Percentiles rank a stretch among this genome's conserved stretches.
Evolutionary conservation across 768 basidiomycete species (phyloP).

Genomic region (Auricularia sp.): DNA sequence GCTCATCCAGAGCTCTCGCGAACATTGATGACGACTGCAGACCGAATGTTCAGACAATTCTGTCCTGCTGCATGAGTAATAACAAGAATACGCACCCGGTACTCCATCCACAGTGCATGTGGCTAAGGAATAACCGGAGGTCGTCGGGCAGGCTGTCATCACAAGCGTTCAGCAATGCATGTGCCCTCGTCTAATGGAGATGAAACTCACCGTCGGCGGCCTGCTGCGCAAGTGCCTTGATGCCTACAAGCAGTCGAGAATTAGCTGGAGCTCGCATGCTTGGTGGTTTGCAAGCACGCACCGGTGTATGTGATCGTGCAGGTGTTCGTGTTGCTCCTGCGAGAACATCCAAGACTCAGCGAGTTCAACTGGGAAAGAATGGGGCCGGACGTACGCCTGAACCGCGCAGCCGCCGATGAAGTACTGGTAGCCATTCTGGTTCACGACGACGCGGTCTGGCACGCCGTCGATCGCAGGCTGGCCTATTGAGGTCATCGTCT

Average conservation of each 20-base stretch:
- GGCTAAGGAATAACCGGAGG: not conserved
- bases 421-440: not conserved
- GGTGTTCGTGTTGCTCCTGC: not conserved
- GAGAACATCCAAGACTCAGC: not conserved
- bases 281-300: too few relatives aligned
- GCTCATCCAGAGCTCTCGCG: not conserved
- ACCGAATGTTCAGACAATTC: not conserved
- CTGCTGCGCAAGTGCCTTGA: not conserved
- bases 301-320: not conserved
- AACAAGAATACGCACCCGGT: not conserved
- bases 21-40: not conserved
- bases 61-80: not conserved
- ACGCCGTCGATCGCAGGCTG: not conserved
- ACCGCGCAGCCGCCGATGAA: not conserved
- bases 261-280: too few relatives aligned
- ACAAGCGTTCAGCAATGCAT: not conserved
- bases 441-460: not conserved
- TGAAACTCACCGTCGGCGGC: not conserved
- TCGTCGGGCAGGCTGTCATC: not conserved
- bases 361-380: not conserved
- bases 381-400: not conserved
- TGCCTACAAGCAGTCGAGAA: not conserved
- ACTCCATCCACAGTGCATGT: not conserved
- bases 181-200: not conserved
- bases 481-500: not conserved